Evolutionary conservation across 1,284 basidiomycete species (phyloP).

Genomic region (Thelephora terrestris): DNA sequence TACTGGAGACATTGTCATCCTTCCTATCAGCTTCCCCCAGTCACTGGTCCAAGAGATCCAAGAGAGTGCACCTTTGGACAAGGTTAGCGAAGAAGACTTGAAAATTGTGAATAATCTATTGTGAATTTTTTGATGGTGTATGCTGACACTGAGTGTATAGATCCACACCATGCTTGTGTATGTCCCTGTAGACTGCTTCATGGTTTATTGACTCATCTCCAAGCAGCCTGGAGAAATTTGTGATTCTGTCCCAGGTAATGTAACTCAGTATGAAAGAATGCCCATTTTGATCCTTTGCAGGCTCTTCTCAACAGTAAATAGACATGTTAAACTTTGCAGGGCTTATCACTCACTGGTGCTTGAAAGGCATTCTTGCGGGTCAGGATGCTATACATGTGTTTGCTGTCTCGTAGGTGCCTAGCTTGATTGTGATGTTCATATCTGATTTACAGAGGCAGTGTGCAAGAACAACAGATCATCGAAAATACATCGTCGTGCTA

Average conservation of each 20-base stretch:
- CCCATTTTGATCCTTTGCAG: conserved; percentile 13
- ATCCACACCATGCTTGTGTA: conserved; percentile 40
- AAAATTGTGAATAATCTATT: conserved; percentile 19
- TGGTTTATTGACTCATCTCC: neutral
- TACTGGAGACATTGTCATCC: neutral
- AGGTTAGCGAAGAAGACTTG: conserved; percentile 23
- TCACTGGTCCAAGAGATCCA: conserved; percentile 1
- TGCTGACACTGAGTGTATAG: too few species aligned
- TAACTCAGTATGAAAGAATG: neutral
- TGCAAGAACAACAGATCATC: conserved; percentile 43
- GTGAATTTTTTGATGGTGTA: too few species aligned
- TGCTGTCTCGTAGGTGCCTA: conserved; percentile 33
- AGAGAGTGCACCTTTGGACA: conserved; percentile 3
- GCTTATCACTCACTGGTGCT: too few species aligned
- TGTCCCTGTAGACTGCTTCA: conserved; percentile 15
- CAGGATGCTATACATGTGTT: conserved; percentile 31
- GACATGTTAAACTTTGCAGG: too few species aligned
- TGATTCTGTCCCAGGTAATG: conserved; percentile 31
- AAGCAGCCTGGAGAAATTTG: conserved; percentile 43
- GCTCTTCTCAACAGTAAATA: conserved; percentile 32
- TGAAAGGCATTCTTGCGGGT: conserved; percentile 28
- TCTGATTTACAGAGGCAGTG: conserved; percentile 24
- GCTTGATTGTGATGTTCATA: conserved; percentile 12
- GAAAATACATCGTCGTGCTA: conserved; percentile 49
- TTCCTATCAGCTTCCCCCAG: too few species aligned